phyloP scores from a whole-genome alignment of 495 filamentous ascomycete genomes.

The Saxophila tyrrhenica region DNA sequence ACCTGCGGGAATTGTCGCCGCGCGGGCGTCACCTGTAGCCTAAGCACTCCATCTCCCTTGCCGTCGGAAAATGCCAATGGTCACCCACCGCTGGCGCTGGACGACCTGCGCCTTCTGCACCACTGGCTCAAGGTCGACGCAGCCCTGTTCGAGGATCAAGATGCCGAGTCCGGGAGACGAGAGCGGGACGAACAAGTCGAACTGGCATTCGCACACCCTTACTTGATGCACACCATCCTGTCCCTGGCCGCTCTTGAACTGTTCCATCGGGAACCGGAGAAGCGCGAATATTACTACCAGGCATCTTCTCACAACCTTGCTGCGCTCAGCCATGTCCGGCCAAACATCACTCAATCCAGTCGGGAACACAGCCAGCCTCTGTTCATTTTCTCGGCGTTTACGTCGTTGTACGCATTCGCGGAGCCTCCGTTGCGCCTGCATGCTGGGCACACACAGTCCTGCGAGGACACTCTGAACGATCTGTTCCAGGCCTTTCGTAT shows the following conservation, averaged over 20 bases:
- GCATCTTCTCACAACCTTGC: conserved; percentile 1
- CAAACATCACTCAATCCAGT: neutral
- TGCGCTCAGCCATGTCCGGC: neutral
- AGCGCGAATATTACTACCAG: neutral
- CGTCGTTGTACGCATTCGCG: conserved; percentile 3
- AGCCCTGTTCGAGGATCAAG: neutral
- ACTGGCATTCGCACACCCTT: neutral
- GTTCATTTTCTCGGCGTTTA: conserved; percentile 2
- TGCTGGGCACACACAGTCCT: neutral
- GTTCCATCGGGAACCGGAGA: neutral
- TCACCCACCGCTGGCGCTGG: neutral
- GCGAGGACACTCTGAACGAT: neutral
- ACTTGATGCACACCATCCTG: neutral
- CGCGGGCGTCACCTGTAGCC: neutral
- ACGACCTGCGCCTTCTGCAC: conserved; percentile 1
- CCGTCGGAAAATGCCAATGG: neutral
- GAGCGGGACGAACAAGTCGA: neutral
- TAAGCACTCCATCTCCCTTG: neutral
- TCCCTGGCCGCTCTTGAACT: neutral
- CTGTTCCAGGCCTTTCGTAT: neutral
- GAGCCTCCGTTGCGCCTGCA: neutral
- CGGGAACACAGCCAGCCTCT: neutral
- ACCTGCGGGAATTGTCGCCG: neutral
- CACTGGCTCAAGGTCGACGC: conserved; percentile 1
- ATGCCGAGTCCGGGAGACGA: neutral